Conservation (phyloP, 2,329 filamentous ascomycete genomes). For the Colletotrichum australisinense region DNA sequence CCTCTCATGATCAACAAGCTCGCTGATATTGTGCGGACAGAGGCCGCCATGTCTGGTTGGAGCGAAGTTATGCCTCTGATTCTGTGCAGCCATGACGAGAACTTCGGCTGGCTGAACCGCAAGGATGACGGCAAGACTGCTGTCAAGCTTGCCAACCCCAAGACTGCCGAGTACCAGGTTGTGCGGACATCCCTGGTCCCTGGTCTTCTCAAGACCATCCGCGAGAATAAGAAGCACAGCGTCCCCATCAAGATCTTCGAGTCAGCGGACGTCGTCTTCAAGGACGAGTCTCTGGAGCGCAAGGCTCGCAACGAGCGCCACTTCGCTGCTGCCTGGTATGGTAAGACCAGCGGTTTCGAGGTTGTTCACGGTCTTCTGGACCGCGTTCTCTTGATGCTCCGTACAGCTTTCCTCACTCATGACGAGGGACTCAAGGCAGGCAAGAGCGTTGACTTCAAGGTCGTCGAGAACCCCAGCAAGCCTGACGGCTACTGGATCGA, state of each 20-base stretch:
- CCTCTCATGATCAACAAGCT: slow-evolving; percentile 95
- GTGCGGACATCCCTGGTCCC: slow-evolving; percentile 89
- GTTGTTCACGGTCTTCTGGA: slow-evolving; percentile 94
- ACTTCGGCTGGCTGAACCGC: slow-evolving; percentile 94
- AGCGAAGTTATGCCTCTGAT: slow-evolving; percentile 96
- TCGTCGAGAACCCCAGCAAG: slow-evolving; percentile 64
- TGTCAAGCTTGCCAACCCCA: slow-evolving; percentile 89
- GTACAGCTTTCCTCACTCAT: slow-evolving; percentile 80
- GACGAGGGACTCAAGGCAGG: slow-evolving; percentile 72
- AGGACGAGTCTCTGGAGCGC: slow-evolving; percentile 83
- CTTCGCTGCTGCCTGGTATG: slow-evolving; percentile 96
- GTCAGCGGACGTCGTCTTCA: slow-evolving; percentile 90
- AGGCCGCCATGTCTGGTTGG: slow-evolving; percentile 96
- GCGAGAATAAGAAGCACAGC: slow-evolving; percentile 90
- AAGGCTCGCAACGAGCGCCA: slow-evolving; percentile 93
- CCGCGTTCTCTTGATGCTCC: slow-evolving; percentile 91
- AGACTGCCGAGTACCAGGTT: slow-evolving; percentile 93
- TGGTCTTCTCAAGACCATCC: slow-evolving; percentile 90
- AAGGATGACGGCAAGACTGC: slow-evolving; percentile 87
- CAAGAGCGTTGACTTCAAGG: slow-evolving; percentile 63
- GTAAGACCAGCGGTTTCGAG: slow-evolving; percentile 94
- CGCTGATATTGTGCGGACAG: slow-evolving; percentile 86
- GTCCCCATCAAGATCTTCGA: slow-evolving; percentile 95
- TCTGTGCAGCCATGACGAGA: slow-evolving; percentile 97
- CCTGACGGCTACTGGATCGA: slow-evolving; percentile 92